A percentile compares a stretch with the other conserved stretches of the same genome.
These are phyloP conservation scores for Ceratobasidium sp. DNA, from an alignment of 1,284 basidiomycete genomes.

Conservation along the genomic window DNA sequence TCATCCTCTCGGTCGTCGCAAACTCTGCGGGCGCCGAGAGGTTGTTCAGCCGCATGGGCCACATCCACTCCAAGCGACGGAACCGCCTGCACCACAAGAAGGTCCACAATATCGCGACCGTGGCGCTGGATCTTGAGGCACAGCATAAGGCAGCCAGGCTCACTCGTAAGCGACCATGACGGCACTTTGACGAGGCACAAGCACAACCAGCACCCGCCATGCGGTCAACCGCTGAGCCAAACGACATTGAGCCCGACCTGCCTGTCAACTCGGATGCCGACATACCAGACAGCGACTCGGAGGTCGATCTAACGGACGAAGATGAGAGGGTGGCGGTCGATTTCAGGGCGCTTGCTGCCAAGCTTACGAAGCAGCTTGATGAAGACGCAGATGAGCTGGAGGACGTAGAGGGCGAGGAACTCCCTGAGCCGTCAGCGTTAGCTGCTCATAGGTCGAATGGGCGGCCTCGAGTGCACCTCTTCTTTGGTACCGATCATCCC, in stretches of 20 bases:
- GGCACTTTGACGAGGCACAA: too few species aligned
- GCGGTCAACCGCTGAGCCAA: background rate
- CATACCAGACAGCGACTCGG: background rate
- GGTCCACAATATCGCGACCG: slow-evolving; percentile 47
- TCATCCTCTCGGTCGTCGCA: slow-evolving; percentile 50
- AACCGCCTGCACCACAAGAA: slow-evolving; percentile 46
- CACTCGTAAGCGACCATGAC: background rate
- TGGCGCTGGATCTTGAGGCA: slow-evolving; percentile 46
- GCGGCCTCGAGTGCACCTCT: background rate
- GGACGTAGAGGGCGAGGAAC: background rate
- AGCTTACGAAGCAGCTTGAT: background rate
- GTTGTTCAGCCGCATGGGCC: slow-evolving; percentile 50
- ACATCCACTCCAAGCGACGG: slow-evolving; percentile 49
- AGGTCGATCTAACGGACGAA: background rate
- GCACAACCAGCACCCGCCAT: background rate
- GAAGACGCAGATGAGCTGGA: background rate
- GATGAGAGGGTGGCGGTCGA: background rate
- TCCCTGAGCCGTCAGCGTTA: background rate
- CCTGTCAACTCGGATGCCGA: background rate
- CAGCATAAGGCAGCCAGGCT: slow-evolving; percentile 23
- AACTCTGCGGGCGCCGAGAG: slow-evolving; percentile 51
- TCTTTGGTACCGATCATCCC: background rate
- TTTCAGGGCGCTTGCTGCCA: background rate
- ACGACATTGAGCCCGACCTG: background rate
- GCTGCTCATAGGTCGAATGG: background rate